Conservation (phyloP, 257 asterid species). For the Misopates orontium region DNA sequence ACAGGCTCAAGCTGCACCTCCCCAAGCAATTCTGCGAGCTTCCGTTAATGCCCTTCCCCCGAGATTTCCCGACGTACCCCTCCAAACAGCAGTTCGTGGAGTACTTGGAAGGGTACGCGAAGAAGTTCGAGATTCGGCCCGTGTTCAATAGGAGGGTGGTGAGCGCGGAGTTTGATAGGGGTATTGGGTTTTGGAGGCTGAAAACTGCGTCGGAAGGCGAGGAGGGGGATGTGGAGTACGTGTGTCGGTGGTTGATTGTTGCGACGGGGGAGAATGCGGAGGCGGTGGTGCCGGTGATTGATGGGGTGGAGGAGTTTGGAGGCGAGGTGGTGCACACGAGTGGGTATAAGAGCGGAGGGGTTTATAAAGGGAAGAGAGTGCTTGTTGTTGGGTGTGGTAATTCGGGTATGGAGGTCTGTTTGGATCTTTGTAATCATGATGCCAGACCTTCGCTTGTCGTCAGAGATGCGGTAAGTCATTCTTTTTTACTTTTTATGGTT, state of each 20-base stretch:
- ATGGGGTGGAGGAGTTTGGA: constrained; percentile 53
- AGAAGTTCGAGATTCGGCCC: constrained; percentile 56
- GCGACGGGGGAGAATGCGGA: constrained; percentile 94
- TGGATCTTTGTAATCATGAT: constrained; percentile 76
- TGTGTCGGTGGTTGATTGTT: constrained; percentile 63
- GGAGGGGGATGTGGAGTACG: constrained; percentile 44
- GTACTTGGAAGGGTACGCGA: constrained; percentile 63
- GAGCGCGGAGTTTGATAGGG: constrained; percentile 49
- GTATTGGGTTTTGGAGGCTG: constrained; percentile 58
- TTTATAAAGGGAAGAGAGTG: constrained; percentile 54
- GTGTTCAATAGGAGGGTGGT: constrained; percentile 50
- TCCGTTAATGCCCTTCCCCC: constrained; percentile 72
- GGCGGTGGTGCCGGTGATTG: constrained; percentile 55
- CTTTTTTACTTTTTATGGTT: neutral
- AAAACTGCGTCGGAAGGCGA: constrained; percentile 36
- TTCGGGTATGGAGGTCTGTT: constrained; percentile 93
- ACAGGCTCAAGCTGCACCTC: constrained; percentile 74
- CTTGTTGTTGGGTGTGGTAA: constrained; percentile 91
- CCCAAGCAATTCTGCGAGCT: constrained; percentile 87
- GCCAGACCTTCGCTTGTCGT: constrained; percentile 72
- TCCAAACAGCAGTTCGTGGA: constrained; percentile 61
- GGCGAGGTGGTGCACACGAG: constrained; percentile 71
- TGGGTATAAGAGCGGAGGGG: constrained; percentile 58
- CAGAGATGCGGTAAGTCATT: constrained; percentile 55
- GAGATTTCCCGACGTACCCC: constrained; percentile 72